These are phyloP conservation scores for Cymodocea nodosa DNA, from an alignment of 116 monocot genomes.

Conservation along the genomic window DNA sequence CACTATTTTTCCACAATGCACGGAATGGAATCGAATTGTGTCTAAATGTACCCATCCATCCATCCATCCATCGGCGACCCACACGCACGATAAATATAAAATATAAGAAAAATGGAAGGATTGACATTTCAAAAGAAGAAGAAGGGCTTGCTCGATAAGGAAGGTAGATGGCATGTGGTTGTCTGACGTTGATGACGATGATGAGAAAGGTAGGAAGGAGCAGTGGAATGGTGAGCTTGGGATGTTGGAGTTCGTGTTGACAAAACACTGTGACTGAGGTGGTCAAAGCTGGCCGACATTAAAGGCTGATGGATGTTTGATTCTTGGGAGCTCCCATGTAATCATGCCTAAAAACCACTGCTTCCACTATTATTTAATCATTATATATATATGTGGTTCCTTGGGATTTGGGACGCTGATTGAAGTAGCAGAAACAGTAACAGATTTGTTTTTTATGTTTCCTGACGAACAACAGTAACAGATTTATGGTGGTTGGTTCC, in stretches of 20 bases:
- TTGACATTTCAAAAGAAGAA: no score
- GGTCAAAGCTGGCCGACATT: slow-evolving; percentile 9
- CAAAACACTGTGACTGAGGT: slow-evolving; percentile 13
- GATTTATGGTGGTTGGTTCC: slow-evolving; percentile 3
- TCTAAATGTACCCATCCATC: no score
- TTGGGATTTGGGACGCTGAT: slow-evolving; percentile 21
- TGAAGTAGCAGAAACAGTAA: neutral
- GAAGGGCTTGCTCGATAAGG: no score
- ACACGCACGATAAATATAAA: no score
- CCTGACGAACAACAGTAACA: slow-evolving; percentile 6
- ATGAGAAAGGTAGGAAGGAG: neutral
- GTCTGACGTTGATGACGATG: no score
- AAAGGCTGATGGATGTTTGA: neutral
- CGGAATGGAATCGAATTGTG: neutral
- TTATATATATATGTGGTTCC: neutral
- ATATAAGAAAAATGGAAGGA: no score
- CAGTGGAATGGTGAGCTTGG: neutral
- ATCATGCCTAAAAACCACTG: slow-evolving; percentile 10
- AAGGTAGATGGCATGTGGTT: no score
- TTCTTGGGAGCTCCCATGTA: slow-evolving; percentile 4
- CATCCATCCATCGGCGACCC: no score
- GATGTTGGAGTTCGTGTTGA: slow-evolving; percentile 33
- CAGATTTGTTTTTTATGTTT: no score
- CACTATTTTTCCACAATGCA: slow-evolving; percentile 1
- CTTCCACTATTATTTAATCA: slow-evolving; percentile 7